These are phyloP conservation scores for Ampelocalamus luodianensis DNA, from an alignment of 176 grass and related monocot species.

Conservation along the genomic window DNA sequence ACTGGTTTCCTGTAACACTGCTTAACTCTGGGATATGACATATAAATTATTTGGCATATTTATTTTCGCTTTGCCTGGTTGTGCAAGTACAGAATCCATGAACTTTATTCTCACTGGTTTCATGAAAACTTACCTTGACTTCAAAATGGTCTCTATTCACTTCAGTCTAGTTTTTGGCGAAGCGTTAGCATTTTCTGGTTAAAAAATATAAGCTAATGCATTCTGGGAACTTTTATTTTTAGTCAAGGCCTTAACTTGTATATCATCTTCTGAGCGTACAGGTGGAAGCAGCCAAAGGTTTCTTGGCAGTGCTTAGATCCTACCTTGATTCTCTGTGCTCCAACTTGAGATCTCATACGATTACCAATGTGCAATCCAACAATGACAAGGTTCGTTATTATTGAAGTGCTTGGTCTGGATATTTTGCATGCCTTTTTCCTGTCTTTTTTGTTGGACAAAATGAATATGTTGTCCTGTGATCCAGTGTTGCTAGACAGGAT, in stretches of 20 bases:
- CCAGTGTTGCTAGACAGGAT: conserved; percentile 2
- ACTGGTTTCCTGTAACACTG: background rate
- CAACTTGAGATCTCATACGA: conserved; percentile 94
- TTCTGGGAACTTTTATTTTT: conserved; percentile 9
- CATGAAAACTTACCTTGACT: background rate
- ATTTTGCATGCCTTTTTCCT: background rate
- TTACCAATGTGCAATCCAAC: conserved; percentile 99
- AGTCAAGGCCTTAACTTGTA: background rate
- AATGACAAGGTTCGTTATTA: conserved; percentile 86
- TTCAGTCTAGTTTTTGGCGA: background rate
- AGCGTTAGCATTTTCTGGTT: background rate
- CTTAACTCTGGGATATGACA: background rate
- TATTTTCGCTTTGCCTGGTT: background rate
- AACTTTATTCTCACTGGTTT: background rate
- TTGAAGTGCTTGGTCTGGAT: background rate
- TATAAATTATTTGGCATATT: background rate
- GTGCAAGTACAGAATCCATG: background rate
- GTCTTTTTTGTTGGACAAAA: background rate
- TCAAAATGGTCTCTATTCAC: background rate
- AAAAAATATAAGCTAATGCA: background rate
- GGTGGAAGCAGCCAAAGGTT: conserved; percentile 98
- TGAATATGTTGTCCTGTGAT: background rate
- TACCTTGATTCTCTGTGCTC: conserved; percentile 94
- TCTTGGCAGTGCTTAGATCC: conserved; percentile 85
- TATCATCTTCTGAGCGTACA: conserved; percentile 49